These are phyloP conservation scores for Phaeomoniella chlamydospora DNA, from an alignment of 2,329 filamentous ascomycete species.

Conservation along the genomic window DNA sequence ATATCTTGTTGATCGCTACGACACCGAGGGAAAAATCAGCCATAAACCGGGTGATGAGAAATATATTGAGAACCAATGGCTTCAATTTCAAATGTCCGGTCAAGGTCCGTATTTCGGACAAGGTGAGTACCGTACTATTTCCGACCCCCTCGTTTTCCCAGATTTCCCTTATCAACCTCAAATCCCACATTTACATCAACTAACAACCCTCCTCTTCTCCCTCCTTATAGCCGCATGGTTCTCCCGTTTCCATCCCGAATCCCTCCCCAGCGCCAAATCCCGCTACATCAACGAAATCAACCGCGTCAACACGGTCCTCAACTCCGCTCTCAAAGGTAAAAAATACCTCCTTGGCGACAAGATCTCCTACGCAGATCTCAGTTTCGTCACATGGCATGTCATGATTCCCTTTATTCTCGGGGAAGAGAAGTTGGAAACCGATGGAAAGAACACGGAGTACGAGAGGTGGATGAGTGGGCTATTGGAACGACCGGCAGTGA, in stretches of 20 bases:
- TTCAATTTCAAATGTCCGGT: slow-evolving; percentile 29
- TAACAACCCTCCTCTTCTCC: too few relatives aligned
- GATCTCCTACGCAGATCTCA: slow-evolving; percentile 24
- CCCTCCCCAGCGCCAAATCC: slow-evolving; percentile 28
- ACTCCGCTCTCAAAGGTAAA: slow-evolving; percentile 12
- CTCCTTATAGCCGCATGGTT: slow-evolving; percentile 25
- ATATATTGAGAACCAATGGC: slow-evolving; percentile 27
- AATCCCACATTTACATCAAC: too few relatives aligned
- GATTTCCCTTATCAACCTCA: too few relatives aligned
- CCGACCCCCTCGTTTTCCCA: too few relatives aligned
- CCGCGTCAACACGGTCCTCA: slow-evolving; percentile 30
- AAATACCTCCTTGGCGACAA: slow-evolving; percentile 26
- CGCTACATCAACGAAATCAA: slow-evolving; percentile 33
- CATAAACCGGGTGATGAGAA: slow-evolving; percentile 19
- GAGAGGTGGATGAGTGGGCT: slow-evolving; percentile 8
- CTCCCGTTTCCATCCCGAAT: slow-evolving; percentile 21
- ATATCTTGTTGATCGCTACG: slow-evolving; percentile 30
- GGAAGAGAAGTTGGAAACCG: slow-evolving; percentile 5
- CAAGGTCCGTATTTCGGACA: slow-evolving; percentile 36
- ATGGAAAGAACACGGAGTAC: slow-evolving; percentile 6
- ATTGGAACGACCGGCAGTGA: slow-evolving; percentile 2
- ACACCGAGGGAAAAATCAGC: slow-evolving; percentile 22
- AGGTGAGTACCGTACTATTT: too few relatives aligned
- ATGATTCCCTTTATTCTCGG: slow-evolving; percentile 1
- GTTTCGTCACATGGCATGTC: slow-evolving; percentile 15